Evolutionary conservation across 352 stramenopile species (phyloP).

Genomic region (Globisporangium splendens): DNA sequence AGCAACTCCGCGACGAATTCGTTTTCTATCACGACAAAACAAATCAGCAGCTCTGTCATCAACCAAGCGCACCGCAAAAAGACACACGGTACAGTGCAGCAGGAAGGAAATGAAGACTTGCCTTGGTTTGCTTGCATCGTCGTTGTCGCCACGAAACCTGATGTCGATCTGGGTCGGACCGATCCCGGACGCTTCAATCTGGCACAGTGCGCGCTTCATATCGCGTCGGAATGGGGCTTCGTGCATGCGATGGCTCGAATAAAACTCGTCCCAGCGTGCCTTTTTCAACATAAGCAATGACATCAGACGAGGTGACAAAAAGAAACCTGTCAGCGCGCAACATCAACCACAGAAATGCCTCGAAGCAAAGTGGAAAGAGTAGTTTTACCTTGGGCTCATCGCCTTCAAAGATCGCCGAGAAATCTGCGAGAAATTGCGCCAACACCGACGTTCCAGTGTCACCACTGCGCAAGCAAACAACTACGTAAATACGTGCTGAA

Average conservation of each 20-base stretch:
- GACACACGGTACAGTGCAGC: background rate
- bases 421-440: conserved; percentile 41
- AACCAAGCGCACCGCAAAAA: background rate
- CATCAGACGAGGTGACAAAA: background rate
- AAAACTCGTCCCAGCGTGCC: conserved; percentile 55
- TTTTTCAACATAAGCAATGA: conserved; percentile 11
- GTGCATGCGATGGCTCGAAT: conserved; percentile 32
- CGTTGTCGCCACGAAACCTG: conserved; percentile 19
- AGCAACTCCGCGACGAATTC: conserved; percentile 24
- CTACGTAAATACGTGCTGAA: background rate
- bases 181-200: conserved; percentile 46
- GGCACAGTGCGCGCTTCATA: conserved; percentile 53
- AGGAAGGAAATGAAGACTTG: background rate
- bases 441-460: conserved; percentile 26
- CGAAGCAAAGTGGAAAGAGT: too few relatives aligned
- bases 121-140: conserved; percentile 1
- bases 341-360: background rate
- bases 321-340: background rate
- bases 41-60: too few relatives aligned
- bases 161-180: conserved; percentile 56
- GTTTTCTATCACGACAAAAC: background rate
- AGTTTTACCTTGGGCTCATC: conserved; percentile 53
- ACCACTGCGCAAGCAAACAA: conserved; percentile 11
- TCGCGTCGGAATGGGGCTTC: conserved; percentile 58
- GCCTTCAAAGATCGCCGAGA: conserved; percentile 47